A percentile compares a stretch with the other conserved stretches of the same genome.
phyloP scores from a whole-genome alignment of 331 rosid species.

The Arachis monticola region DNA sequence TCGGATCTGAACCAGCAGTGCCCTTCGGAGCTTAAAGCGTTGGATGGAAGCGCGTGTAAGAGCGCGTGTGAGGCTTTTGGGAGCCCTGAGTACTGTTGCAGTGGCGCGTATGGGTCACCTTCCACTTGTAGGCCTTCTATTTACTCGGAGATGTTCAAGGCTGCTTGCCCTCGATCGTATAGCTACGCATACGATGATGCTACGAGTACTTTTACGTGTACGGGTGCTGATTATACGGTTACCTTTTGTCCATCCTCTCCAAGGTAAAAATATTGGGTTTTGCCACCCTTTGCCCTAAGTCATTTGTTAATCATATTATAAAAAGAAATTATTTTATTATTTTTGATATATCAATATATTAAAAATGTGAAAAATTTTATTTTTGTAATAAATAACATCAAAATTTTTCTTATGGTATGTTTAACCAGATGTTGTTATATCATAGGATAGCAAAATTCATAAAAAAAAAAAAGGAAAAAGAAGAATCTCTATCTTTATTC shows the following conservation, averaged over 20 bases:
- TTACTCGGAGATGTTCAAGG: slow-evolving; percentile 88
- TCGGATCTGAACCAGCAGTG: slow-evolving; percentile 82
- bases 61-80: slow-evolving; percentile 98
- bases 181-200: slow-evolving; percentile 98
- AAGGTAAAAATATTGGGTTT: slow-evolving; percentile 51
- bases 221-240: slow-evolving; percentile 89
- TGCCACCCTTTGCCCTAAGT: too few species aligned
- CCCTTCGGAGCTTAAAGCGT: slow-evolving; percentile 76
- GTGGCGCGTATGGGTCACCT: slow-evolving; percentile 89
- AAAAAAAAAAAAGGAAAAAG: too few species aligned
- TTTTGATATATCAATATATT: too few species aligned
- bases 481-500: background rate
- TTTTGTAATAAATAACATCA: too few species aligned
- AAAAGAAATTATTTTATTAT: too few species aligned
- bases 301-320: too few species aligned
- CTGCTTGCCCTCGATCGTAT: slow-evolving; percentile 88
- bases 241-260: slow-evolving; percentile 96
- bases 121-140: slow-evolving; percentile 73
- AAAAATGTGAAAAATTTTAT: too few species aligned
- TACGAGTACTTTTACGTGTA: slow-evolving; percentile 85
- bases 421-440: too few species aligned
- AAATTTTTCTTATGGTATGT: too few species aligned
- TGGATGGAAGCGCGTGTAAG: slow-evolving; percentile 80
- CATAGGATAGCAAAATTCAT: too few species aligned
- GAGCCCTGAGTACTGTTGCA: slow-evolving; percentile 87